Evolutionary conservation across 345 rosid species (phyloP).

Genomic region (Geranium rotundifolium): DNA sequence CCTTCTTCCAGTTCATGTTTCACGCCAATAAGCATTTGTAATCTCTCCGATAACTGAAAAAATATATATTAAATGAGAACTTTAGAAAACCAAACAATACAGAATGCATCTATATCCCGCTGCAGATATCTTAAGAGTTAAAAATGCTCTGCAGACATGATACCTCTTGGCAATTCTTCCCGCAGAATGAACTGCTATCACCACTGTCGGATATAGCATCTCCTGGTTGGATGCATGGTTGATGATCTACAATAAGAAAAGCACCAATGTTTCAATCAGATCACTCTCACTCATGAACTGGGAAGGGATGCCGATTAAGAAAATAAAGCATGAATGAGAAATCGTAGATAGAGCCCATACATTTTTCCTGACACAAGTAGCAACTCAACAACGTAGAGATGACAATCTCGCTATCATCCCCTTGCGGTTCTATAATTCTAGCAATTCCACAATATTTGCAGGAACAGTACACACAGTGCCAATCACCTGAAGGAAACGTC

Average conservation of each 20-base stretch:
- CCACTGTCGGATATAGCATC: slow-evolving; percentile 23
- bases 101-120: not conserved
- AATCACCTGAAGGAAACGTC: slow-evolving; percentile 74
- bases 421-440: slow-evolving; percentile 24
- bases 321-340: no score
- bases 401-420: slow-evolving; percentile 15
- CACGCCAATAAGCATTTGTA: slow-evolving; percentile 66
- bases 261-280: slow-evolving; percentile 10
- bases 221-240: slow-evolving; percentile 33
- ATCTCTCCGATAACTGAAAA: slow-evolving; percentile 41
- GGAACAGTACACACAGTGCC: slow-evolving; percentile 81
- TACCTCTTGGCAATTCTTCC: slow-evolving; percentile 80
- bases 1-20: slow-evolving; percentile 72
- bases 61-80: slow-evolving; percentile 2
- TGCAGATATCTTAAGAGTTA: not conserved
- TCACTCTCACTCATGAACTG: not conserved
- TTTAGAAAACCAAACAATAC: slow-evolving; percentile 1
- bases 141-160: not conserved
- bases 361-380: slow-evolving; percentile 69
- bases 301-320: not conserved
- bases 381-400: slow-evolving; percentile 29
- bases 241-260: slow-evolving; percentile 56
- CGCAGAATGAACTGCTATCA: slow-evolving; percentile 43
- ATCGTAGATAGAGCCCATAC: slow-evolving; percentile 23
- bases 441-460: slow-evolving; percentile 71